These are phyloP conservation scores for Pichia paraexigua DNA, from an alignment of 805 yeast species.

Conservation along the genomic window DNA sequence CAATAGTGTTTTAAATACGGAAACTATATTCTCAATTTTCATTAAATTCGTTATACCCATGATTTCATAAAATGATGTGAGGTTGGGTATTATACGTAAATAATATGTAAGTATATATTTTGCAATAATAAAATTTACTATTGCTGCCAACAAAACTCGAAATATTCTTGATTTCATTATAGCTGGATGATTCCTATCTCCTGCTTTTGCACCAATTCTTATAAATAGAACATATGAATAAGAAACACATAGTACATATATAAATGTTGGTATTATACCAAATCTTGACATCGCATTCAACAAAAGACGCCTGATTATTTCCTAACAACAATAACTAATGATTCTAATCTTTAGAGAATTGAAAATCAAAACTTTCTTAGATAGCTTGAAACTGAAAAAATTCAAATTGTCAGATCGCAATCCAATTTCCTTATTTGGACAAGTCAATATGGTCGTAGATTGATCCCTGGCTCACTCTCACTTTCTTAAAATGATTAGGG, in stretches of 20 bases:
- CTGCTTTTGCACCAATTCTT: constrained; percentile 21
- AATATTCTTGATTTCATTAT: constrained; percentile 36
- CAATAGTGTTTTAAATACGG: constrained; percentile 9
- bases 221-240: constrained; percentile 39
- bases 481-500: not conserved
- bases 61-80: constrained; percentile 1
- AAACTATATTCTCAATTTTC: not conserved
- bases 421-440: not conserved
- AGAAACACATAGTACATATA: constrained; percentile 31
- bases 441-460: not conserved
- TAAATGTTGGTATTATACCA: constrained; percentile 12
- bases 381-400: not conserved
- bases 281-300: not conserved
- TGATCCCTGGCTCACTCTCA: too few relatives aligned
- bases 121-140: constrained; percentile 22
- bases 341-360: too few relatives aligned
- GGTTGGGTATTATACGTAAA: constrained; percentile 10
- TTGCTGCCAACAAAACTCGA: constrained; percentile 30
- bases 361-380: not conserved
- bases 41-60: constrained; percentile 15
- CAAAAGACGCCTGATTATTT: too few relatives aligned
- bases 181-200: constrained; percentile 34
- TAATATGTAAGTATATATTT: constrained; percentile 25
- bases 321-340: too few relatives aligned
- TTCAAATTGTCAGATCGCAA: not conserved